Evolutionary conservation across 202 grass and related monocot genomes (phyloP), one percentile per base, ranked within the genome.

Genomic region (Digitaria exilis): DNA sequence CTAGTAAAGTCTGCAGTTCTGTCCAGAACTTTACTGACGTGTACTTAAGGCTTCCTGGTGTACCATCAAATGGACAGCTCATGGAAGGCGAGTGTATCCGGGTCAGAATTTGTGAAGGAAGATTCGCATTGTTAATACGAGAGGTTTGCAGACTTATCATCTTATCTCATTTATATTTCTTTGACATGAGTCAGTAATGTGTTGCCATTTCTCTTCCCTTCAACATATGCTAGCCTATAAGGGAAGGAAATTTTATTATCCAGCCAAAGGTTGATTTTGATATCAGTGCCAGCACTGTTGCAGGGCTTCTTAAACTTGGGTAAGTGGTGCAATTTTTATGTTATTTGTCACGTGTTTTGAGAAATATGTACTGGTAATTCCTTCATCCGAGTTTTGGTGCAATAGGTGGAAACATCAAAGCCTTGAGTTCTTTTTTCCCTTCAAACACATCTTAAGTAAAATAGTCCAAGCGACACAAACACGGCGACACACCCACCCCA

Each of bases 211-310:
- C 5, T 88, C 48, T 73, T 77, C 57, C 45, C 37, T 66, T 85
- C 79, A 71, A 79, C 55, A 63, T 82, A 80, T 85, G 55, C 24
- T 78, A 98, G 96, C 96, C 96, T 77, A 95, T 98, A 88, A 83
- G 89, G 81, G 96, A 98, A 79, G 91, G 96, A 50, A 95, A 95
- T 85, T 98, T 98, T 83, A 98, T 98, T 55, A 90, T 98, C 82
- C 96, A 98, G 71, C 96, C 96, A 78, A 98, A 98, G 73, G 96
- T 98, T 75, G 96, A 98, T 75, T 98, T 98, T 83, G 96, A 98
- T 92, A 98, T 98, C 71, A 98, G 92, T 90, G 92, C 90, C 72
- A 95, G 90, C 65, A 98, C 92, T 86, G 96, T 98, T 55, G 87
- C 90, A 83, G 96, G 96, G 48, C 96, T 98, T 87, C 92, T 98